Base-by-base conservation (phyloP, 2,329 filamentous ascomycete genomes). In the Diaporthe longicolla region DNA sequence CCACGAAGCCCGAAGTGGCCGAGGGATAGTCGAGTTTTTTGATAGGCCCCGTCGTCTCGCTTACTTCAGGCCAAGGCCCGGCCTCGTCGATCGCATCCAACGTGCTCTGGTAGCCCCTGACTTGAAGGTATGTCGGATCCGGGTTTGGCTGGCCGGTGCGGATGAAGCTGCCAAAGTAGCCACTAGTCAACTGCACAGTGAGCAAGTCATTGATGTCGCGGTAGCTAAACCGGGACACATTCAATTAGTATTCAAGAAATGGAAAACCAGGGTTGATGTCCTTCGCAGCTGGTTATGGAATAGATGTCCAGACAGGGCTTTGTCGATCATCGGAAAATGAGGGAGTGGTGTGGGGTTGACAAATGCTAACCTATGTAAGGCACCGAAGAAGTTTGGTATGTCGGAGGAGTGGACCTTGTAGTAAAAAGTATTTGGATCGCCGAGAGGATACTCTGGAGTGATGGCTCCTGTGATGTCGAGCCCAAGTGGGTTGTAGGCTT, bases 381-480 rank as follows among this genome's bases (percentile, higher is more conserved):
- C 45, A 21, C 61, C 61, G 35, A 66, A 66, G 45, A 66, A 66
- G 29, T 37, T 52, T 8, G 45, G 61, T 48, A 50, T 66, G 17
- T 37, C 61, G 32, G 61, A 66, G 11, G 61, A 52, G 48, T 66
- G 61, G 4, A 66, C 61, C 32, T 52, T 52, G 45, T 66, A 66
- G 45, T 52, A 66, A 24, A 52, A 52, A 9, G 45, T 52, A 2
- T 37, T 52, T 32, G 61, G 45, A 21, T 66, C 35, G 11, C 61
- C 61, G 29, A 66, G 61, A 37, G 61, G 61, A 37, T 66, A 66
- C 10, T 37, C 61, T 37, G 61, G 45, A n/a, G 29, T 52, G 61
- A 52, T 66, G 13, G 48, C 29, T 37, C 45, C 45, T 13, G 61
- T 37, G 61, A 52, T 52, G 24, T 66, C 61, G 15, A 66, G 61